Conservation (phyloP, 2,329 filamentous ascomycete species). For the Ceratocystis papillata region DNA sequence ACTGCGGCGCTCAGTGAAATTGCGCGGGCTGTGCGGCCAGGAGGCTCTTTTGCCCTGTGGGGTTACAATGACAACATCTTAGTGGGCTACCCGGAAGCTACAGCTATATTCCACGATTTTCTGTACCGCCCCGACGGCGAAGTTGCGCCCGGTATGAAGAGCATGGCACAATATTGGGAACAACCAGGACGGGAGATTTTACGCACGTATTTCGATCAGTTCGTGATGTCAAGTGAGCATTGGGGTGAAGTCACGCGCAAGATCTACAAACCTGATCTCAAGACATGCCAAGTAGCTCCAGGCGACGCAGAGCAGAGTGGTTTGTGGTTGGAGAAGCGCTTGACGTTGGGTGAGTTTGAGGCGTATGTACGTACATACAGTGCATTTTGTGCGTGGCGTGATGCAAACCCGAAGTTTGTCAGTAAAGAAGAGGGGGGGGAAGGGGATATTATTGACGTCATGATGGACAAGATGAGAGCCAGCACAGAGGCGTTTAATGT, state of each 20-base stretch:
- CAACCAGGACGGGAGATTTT: constrained; percentile 48
- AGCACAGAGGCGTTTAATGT: constrained; percentile 44
- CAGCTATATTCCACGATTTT: constrained; percentile 44
- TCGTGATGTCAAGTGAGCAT: constrained; percentile 41
- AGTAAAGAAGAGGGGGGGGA: constrained; percentile 43
- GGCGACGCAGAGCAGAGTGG: constrained; percentile 29
- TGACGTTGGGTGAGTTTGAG: constrained; percentile 49
- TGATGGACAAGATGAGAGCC: constrained; percentile 48
- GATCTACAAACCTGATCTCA: constrained; percentile 47
- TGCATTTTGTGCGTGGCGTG: constrained; percentile 47
- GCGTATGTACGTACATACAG: constrained; percentile 53
- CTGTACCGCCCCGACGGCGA: constrained; percentile 39
- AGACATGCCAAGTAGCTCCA: constrained; percentile 29
- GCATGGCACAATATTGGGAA: constrained; percentile 51
- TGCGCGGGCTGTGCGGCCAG: constrained; percentile 41
- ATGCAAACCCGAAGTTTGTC: constrained; percentile 41
- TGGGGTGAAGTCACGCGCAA: constrained; percentile 45
- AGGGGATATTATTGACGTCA: constrained; percentile 51
- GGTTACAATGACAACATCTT: constrained; percentile 56
- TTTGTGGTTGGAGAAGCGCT: constrained; percentile 42
- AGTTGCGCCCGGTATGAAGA: constrained; percentile 35
- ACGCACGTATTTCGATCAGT: constrained; percentile 40
- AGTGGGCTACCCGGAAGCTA: constrained; percentile 42
- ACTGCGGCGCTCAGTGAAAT: constrained; percentile 45
- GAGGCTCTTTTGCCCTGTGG: constrained; percentile 54